phyloP scores from a whole-genome alignment of 345 rosid species.

The Erysimum cheiranthoides region DNA sequence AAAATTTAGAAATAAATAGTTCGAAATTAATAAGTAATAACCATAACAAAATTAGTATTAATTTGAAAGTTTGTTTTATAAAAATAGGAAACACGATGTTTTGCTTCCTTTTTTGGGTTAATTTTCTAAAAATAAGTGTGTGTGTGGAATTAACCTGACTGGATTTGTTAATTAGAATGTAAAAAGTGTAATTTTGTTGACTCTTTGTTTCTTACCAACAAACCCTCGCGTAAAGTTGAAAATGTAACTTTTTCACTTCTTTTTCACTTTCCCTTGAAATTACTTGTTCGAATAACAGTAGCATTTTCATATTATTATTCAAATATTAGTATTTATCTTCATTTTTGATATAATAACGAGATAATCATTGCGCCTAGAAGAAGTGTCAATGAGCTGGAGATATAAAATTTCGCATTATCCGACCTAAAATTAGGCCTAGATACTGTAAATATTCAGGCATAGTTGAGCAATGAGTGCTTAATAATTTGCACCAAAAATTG shows the following conservation, averaged over 20 bases:
- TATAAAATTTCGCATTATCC: slow-evolving; percentile 30
- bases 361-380: slow-evolving; percentile 30
- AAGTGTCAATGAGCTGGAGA: slow-evolving; percentile 34
- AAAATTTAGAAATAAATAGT: neutral
- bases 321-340: neutral
- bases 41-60: neutral
- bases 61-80: neutral
- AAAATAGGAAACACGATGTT: neutral
- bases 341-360: slow-evolving; percentile 22
- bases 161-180: slow-evolving; percentile 6
- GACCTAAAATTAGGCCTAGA: slow-evolving; percentile 40
- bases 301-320: neutral
- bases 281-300: slow-evolving; percentile 12
- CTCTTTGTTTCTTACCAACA: slow-evolving; percentile 22
- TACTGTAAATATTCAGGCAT: slow-evolving; percentile 37
- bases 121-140: neutral
- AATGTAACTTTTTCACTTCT: slow-evolving; percentile 37
- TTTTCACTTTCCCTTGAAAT: slow-evolving; percentile 32
- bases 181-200: slow-evolving; percentile 26
- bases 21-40: neutral
- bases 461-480: slow-evolving; percentile 45
- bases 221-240: slow-evolving; percentile 41
- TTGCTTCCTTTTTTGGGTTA: neutral
- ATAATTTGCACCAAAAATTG: slow-evolving; percentile 36
- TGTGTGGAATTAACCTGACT: neutral